Evolutionary conservation across 139 green algal species (phyloP), one percentile per base, ranked within the genome.

Genomic region (Chlorella sp.): DNA sequence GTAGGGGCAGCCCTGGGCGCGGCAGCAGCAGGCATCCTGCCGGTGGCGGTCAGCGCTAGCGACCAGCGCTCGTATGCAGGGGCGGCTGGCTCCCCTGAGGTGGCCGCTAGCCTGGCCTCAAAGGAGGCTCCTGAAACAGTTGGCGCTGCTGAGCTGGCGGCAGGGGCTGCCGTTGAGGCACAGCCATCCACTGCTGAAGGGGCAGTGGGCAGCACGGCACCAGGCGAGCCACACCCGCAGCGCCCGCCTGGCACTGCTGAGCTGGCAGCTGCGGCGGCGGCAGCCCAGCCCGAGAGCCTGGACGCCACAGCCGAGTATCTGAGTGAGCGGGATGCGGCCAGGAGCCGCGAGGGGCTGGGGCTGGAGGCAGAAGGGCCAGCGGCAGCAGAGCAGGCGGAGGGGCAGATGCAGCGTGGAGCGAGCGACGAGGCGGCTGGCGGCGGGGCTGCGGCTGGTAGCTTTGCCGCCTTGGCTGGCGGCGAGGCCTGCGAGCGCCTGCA

Each of bases 81-180:
- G 30, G 77, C 77, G 32, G 77, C 60, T 34, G 30, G 40, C 28
- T 83, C 76, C 0, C 28, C 54, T 8, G 60, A 28, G 0, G 77
- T 83, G 41, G 77, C 73, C 16, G 77, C 77, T 40, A 83, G 77
- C 77, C 77, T 83, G 77, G 77, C 77, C 6, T 46, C 16, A 41
- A 83, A 83, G 60, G 77, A 73, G 36, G 77, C 41, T 14, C 77
- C 77, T 2, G 77, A 74, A 60, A 60, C 26, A 32, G 77, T n/a
- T n/a, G n/a, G 19, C 8, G 74, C 32, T 30, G 76, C 76, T 36
- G 73, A 78, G 73, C 43, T 64, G 7, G 73, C 60, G 11, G 60
- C n/a, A 22, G 60, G 13, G 24, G 60, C 60, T 26, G 60, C 60
- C 3, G 60, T 30, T 6, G 60, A 26, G 28, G 73, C 43, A 62